phyloP scores from a whole-genome alignment of 345 rosid genomes.

The Streptanthus diversifolius region DNA sequence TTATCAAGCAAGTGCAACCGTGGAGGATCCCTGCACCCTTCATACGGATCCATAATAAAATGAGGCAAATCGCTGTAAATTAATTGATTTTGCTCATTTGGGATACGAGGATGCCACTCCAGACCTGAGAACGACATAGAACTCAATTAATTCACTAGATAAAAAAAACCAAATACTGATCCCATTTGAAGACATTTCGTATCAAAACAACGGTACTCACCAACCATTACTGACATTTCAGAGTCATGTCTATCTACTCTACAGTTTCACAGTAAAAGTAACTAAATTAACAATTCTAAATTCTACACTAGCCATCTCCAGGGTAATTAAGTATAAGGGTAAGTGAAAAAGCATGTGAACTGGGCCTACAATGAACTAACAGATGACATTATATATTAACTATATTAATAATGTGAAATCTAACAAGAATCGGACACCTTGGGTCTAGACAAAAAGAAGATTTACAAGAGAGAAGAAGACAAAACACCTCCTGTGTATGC shows the following conservation, averaged over 20 bases:
- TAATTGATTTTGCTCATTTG: constrained; percentile 65
- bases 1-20: constrained; percentile 81
- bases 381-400: background rate
- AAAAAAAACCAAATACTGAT: background rate
- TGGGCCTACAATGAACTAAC: constrained; percentile 26
- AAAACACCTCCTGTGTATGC: constrained; percentile 89
- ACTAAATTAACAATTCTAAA: background rate
- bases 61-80: constrained; percentile 76
- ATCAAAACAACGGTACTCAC: background rate
- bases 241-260: background rate
- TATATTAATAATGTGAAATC: constrained; percentile 8
- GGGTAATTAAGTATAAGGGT: background rate
- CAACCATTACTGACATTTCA: background rate
- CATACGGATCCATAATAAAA: constrained; percentile 85
- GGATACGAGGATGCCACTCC: constrained; percentile 81
- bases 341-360: constrained; percentile 21
- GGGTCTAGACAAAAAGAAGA: constrained; percentile 24
- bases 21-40: constrained; percentile 82
- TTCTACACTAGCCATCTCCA: background rate
- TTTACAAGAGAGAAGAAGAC: constrained; percentile 27
- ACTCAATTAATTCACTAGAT: background rate
- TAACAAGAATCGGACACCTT: constrained; percentile 17
- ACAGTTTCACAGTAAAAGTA: background rate
- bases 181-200: background rate
- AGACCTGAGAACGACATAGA: constrained; percentile 52